These are phyloP conservation scores for Penicillium ucsense DNA, from an alignment of 495 filamentous ascomycete species.

Conservation along the genomic window DNA sequence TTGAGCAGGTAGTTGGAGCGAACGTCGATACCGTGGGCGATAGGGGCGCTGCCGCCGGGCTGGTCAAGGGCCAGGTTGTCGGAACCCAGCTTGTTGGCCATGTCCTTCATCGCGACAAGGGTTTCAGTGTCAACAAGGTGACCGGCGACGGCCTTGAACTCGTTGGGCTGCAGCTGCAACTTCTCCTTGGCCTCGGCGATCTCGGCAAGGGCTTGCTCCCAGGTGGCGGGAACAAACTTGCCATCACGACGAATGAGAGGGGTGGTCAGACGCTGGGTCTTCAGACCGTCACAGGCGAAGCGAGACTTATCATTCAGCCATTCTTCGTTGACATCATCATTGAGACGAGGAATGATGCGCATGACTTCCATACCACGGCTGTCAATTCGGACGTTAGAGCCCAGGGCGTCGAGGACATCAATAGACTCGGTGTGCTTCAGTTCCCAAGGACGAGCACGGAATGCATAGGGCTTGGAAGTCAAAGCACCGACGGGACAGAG, in stretches of 20 bases:
- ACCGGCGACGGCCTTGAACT: constrained; percentile 92
- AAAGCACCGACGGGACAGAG: constrained; percentile 95
- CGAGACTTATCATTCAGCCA: constrained; percentile 99
- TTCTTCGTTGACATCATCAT: constrained; percentile 97
- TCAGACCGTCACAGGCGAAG: constrained; percentile 95
- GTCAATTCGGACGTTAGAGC: constrained; percentile 90
- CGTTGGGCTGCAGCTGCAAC: constrained; percentile 70
- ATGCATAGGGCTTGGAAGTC: constrained; percentile 94
- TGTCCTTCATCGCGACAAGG: constrained; percentile 90
- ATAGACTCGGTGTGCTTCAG: constrained; percentile 87
- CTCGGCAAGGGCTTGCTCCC: constrained; percentile 88
- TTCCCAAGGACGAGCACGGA: constrained; percentile 95
- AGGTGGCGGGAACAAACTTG: constrained; percentile 80
- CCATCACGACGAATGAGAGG: constrained; percentile 80
- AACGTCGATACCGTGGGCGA: constrained; percentile 88
- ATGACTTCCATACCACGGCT: constrained; percentile 92
- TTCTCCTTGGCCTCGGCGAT: constrained; percentile 67
- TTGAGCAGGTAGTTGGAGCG: constrained; percentile 95
- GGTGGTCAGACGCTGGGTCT: constrained; percentile 86
- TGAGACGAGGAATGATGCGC: constrained; percentile 83
- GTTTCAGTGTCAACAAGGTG: constrained; percentile 86
- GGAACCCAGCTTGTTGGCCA: constrained; percentile 89
- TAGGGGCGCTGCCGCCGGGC: constrained; percentile 67
- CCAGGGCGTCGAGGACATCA: constrained; percentile 85
- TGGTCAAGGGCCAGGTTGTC: constrained; percentile 93